Evolutionary conservation across 345 rosid species (phyloP).

Genomic region (Limnanthes douglasii): DNA sequence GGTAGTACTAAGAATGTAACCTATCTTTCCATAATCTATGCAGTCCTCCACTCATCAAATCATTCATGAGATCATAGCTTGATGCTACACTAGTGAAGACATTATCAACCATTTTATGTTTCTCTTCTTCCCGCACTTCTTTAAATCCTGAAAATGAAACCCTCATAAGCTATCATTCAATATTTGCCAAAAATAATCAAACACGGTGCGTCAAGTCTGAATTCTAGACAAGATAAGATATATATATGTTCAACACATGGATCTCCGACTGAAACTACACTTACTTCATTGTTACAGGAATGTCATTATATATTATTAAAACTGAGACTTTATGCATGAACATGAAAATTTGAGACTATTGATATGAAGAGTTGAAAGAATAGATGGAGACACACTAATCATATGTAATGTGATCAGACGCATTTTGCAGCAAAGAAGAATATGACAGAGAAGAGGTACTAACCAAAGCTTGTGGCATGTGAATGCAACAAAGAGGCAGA

Average conservation of each 20-base stretch:
- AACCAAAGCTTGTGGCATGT: constrained; percentile 97
- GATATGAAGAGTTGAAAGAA: neutral
- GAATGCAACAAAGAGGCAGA: constrained; percentile 45
- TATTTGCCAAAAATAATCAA: neutral
- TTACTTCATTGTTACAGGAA: no score
- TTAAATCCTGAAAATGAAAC: constrained; percentile 58
- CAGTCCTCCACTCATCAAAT: constrained; percentile 87
- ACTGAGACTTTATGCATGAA: no score
- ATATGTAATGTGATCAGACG: neutral
- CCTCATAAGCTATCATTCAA: neutral
- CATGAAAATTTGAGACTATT: neutral
- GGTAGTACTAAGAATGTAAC: constrained; percentile 15
- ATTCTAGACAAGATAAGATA: neutral
- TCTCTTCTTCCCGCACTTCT: constrained; percentile 75
- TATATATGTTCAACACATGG: neutral
- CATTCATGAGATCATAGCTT: constrained; percentile 93
- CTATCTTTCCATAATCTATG: constrained; percentile 97
- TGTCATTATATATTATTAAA: no score
- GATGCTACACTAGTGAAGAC: constrained; percentile 88
- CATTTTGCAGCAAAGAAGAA: neutral
- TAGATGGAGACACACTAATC: neutral
- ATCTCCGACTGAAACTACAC: no score
- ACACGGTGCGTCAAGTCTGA: neutral
- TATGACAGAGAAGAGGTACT: neutral
- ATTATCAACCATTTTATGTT: constrained; percentile 65